Conservation (phyloP, 805 yeast genomes). For the Komagataella kurtzmanii region DNA sequence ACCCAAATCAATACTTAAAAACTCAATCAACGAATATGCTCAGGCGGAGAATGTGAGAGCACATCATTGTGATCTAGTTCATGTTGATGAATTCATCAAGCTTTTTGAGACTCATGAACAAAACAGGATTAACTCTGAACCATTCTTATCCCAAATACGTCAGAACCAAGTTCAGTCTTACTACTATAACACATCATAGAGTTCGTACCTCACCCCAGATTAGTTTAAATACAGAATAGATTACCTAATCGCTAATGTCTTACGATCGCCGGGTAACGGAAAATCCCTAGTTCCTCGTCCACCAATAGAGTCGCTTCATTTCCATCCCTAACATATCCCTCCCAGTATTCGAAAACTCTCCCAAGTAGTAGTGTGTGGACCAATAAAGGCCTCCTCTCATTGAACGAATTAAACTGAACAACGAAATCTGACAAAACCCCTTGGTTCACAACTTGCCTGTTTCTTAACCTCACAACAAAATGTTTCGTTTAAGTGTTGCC, state of each 20-base stretch:
- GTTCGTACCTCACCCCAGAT: not conserved
- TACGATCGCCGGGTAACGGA: not conserved
- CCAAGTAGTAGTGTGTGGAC: not conserved
- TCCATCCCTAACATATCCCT: not conserved
- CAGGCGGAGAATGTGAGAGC: constrained; percentile 22
- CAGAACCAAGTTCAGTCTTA: constrained; percentile 24
- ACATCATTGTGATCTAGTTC: constrained; percentile 22
- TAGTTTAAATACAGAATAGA: not conserved
- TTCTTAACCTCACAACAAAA: constrained; percentile 9
- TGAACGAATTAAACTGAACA: not conserved
- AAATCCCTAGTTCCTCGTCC: not conserved
- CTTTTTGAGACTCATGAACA: constrained; percentile 22
- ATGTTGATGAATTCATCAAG: constrained; percentile 19
- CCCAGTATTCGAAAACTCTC: not conserved
- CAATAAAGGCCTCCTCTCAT: not conserved
- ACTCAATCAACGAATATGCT: constrained; percentile 18
- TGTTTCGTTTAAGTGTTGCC: constrained; percentile 43
- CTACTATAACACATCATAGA: constrained; percentile 8
- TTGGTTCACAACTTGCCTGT: not conserved
- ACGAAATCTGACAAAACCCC: not conserved
- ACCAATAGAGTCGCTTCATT: not conserved
- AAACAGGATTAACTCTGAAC: constrained; percentile 18
- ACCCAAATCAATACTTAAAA: constrained; percentile 23
- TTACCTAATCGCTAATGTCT: not conserved
- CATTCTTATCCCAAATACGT: constrained; percentile 18